Conservation (phyloP, 768 basidiomycete species). For the Lentinula aciculospora region DNA sequence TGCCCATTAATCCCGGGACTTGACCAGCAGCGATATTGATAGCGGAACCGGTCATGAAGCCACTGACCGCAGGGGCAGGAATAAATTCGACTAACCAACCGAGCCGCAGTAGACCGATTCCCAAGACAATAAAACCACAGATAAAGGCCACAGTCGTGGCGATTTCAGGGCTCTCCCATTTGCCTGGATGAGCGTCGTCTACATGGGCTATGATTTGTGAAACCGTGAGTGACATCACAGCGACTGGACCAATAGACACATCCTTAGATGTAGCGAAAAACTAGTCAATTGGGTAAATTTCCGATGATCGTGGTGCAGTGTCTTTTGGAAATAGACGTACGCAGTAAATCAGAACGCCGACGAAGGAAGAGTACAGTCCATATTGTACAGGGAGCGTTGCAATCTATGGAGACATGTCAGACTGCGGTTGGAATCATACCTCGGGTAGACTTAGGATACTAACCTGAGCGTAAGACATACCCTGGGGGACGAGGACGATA, state of each 20-base stretch:
- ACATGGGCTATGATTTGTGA: constrained; percentile 76
- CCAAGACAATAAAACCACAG: constrained; percentile 87
- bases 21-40: constrained; percentile 87
- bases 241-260: constrained; percentile 98
- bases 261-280: constrained; percentile 98
- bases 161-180: constrained; percentile 67
- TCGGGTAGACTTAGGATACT: neutral
- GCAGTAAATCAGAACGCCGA: constrained; percentile 81
- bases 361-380: constrained; percentile 91
- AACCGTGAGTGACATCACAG: constrained; percentile 92
- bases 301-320: neutral
- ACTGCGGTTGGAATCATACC: neutral
- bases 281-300: constrained; percentile 26
- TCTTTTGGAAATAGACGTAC: constrained; percentile 36
- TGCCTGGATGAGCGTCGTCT: constrained; percentile 41
- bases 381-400: constrained; percentile 84
- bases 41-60: constrained; percentile 98
- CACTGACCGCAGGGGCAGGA: constrained; percentile 76
- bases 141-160: constrained; percentile 83
- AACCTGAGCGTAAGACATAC: constrained; percentile 85
- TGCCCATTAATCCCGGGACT: constrained; percentile 86
- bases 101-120: constrained; percentile 80
- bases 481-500: constrained; percentile 91
- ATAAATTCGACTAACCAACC: constrained; percentile 98
- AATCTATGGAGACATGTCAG: constrained; percentile 37